phyloP scores from a whole-genome alignment of 352 stramenopile genomes.

The Globisporangium camurandrum region DNA sequence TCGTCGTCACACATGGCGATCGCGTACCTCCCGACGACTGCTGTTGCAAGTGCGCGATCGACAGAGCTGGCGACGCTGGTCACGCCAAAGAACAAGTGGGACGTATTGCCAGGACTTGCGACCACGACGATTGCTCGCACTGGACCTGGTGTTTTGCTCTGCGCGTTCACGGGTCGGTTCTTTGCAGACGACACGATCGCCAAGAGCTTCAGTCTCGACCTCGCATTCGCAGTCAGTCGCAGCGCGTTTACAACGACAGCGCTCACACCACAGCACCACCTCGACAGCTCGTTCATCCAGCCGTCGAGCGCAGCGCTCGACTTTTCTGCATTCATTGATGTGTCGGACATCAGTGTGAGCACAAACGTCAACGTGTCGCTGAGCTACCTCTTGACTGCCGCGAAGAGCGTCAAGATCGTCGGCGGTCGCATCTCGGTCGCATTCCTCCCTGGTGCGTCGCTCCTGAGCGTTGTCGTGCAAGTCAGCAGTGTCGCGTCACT shows the following conservation, averaged over 20 bases:
- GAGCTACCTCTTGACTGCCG: slow-evolving; percentile 30
- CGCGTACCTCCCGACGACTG: slow-evolving; percentile 27
- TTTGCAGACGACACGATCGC: slow-evolving; percentile 38
- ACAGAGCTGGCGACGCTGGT: slow-evolving; percentile 21
- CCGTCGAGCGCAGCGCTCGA: slow-evolving; percentile 35
- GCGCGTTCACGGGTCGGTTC: slow-evolving; percentile 41
- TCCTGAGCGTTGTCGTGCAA: slow-evolving; percentile 19
- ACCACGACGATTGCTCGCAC: slow-evolving; percentile 11
- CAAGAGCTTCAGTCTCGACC: slow-evolving; percentile 40
- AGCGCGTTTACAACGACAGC: slow-evolving; percentile 5
- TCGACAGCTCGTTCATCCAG: slow-evolving; percentile 41
- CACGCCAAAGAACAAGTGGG: slow-evolving; percentile 23
- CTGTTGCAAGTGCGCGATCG: slow-evolving; percentile 12
- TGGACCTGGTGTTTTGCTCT: slow-evolving; percentile 28
- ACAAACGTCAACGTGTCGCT: slow-evolving; percentile 15
- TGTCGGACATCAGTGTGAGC: slow-evolving; percentile 4
- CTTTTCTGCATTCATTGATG: slow-evolving; percentile 29
- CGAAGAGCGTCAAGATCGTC: slow-evolving; percentile 38
- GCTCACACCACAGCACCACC: slow-evolving; percentile 15
- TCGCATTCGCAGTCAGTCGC: slow-evolving; percentile 26
- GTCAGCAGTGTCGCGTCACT: slow-evolving; percentile 12
- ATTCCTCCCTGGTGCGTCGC: slow-evolving; percentile 24
- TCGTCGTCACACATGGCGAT: slow-evolving; percentile 33
- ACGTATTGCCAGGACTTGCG: slow-evolving; percentile 21
- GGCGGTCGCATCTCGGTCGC: slow-evolving; percentile 24